Percentiles rank a stretch among this genome's conserved stretches.
These are phyloP conservation scores for Wickerhamia fluorescens DNA, from an alignment of 805 yeast genomes.

Conservation along the genomic window DNA sequence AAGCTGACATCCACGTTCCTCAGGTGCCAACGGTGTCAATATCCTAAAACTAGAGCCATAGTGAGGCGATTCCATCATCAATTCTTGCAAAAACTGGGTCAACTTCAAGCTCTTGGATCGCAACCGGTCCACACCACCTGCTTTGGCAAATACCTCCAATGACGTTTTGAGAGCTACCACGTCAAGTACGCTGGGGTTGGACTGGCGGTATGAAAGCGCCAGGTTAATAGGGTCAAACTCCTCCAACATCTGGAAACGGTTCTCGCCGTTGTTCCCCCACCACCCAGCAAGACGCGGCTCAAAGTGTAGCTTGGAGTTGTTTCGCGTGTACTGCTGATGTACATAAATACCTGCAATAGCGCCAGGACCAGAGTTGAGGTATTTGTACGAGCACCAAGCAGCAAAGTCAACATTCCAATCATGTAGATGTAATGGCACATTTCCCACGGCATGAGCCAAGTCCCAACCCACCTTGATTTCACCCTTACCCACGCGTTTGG, in stretches of 20 bases:
- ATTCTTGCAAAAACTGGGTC: constrained; percentile 48
- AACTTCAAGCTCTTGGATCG: constrained; percentile 50
- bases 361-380: constrained; percentile 90
- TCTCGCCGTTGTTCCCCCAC: constrained; percentile 83
- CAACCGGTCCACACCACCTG: constrained; percentile 58
- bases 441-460: constrained; percentile 91
- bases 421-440: constrained; percentile 68
- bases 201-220: constrained; percentile 83
- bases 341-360: constrained; percentile 83
- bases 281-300: constrained; percentile 84
- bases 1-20: constrained; percentile 74
- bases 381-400: constrained; percentile 90
- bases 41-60: constrained; percentile 54
- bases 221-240: constrained; percentile 73
- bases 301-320: constrained; percentile 23
- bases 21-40: constrained; percentile 56
- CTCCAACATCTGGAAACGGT: constrained; percentile 75
- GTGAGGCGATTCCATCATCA: constrained; percentile 40
- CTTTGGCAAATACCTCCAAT: constrained; percentile 48
- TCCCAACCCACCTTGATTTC: constrained; percentile 83
- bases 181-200: constrained; percentile 85
- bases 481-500: constrained; percentile 30
- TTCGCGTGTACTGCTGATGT: constrained; percentile 43
- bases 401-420: constrained; percentile 94
- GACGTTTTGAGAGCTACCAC: constrained; percentile 68